Evolutionary conservation across 306 rosid species (phyloP), one percentile per base, ranked within the genome.

Genomic region (Trifolium repens): DNA sequence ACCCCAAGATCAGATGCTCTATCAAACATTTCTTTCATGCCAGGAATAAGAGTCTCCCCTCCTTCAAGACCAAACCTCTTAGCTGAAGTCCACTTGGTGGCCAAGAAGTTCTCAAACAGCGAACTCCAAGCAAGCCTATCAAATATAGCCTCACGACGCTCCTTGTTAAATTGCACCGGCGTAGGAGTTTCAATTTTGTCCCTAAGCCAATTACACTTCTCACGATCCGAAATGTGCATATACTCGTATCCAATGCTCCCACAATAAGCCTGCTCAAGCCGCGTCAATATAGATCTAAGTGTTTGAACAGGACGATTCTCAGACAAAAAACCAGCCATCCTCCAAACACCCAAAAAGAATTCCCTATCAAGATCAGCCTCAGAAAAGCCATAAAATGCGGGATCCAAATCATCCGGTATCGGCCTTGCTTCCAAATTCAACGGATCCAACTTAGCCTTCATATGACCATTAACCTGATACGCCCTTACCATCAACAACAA

Each of bases 321-420:
- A 8, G 97, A 94, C 80, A 94, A 89, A 85, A 94, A 94, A 37
- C 99, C 99, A 75, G 96, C 34, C 97, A 92, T 92, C 81, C 84
- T 92, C 97, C 99, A 94, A 66, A 90, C 96, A n/a, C 99, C 99
- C 73, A 92, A 71, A 75, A 94, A 94, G 84, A 94, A 94, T 44
- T 94, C 99, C 72, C 99, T 85, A 69, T 94, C 99, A 44, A 94
- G 97, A 86, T 94, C 97, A 71, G 99, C 96, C 73, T 92, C 99
- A 24, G 89, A 35, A 76, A 94, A 94, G 11, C 99, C 99, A 71
- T 94, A 92, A 13, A 92, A 87, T 4, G 91, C 96, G 81, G 89
- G 97, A 80, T 92, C 96, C 79, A 94, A 78, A 78, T 89, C 99
- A 22, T 85, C 93, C 0, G 97, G 91, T 66, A 89, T 83, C 59